Conservation (phyloP, 345 rosid genomes). For the Salix brachista region DNA sequence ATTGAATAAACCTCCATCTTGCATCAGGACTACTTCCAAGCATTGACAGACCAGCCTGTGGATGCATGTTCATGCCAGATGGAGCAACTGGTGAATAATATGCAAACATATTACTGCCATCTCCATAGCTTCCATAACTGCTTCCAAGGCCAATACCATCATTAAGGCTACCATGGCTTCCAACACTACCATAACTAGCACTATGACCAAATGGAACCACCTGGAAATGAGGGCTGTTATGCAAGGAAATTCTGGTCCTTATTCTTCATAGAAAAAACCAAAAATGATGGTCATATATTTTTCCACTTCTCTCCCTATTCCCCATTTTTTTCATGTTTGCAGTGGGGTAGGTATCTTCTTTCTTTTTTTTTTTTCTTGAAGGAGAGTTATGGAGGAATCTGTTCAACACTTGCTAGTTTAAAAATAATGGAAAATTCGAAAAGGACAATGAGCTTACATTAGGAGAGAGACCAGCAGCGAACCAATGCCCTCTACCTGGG, state of each 20-base stretch:
- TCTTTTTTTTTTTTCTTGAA: background rate
- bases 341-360: background rate
- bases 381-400: background rate
- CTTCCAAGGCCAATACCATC: slow-evolving; percentile 73
- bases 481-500: slow-evolving; percentile 99
- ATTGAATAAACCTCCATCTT: slow-evolving; percentile 67
- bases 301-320: background rate
- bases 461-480: slow-evolving; percentile 99
- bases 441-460: slow-evolving; percentile 51
- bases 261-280: slow-evolving; percentile 41
- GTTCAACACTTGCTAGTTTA: background rate
- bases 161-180: slow-evolving; percentile 93
- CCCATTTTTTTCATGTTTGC: background rate
- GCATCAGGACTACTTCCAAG: slow-evolving; percentile 94
- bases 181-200: slow-evolving; percentile 88
- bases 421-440: slow-evolving; percentile 11
- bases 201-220: slow-evolving; percentile 61
- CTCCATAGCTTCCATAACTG: slow-evolving; percentile 96
- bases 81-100: slow-evolving; percentile 94
- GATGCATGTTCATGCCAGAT: slow-evolving; percentile 67
- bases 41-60: slow-evolving; percentile 66
- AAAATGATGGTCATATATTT: background rate
- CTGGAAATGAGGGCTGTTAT: slow-evolving; percentile 82
- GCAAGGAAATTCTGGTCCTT: slow-evolving; percentile 52
- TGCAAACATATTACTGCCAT: slow-evolving; percentile 59